phyloP scores from a whole-genome alignment of 2,329 filamentous ascomycete species.

The Microsporum audouinii region DNA sequence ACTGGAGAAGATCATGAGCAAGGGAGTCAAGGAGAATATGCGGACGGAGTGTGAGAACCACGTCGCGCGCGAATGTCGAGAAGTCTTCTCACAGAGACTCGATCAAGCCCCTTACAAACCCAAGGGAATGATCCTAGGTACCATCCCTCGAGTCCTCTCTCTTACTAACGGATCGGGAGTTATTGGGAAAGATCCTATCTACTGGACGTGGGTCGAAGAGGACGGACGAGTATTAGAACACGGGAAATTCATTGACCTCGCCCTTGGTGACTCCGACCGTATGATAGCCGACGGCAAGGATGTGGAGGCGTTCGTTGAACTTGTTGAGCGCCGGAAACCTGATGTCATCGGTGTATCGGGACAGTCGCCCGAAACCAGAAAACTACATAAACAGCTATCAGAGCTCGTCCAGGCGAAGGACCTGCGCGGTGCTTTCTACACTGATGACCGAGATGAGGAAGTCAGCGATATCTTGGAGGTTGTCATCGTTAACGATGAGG shows the following conservation, averaged over 20 bases:
- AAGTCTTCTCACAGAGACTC: conserved; percentile 77
- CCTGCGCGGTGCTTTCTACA: conserved; percentile 68
- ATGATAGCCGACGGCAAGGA: conserved; percentile 52
- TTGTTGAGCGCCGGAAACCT: conserved; percentile 68
- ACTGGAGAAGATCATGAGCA: conserved; percentile 71
- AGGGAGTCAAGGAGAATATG: conserved; percentile 88
- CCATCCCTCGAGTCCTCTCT: conserved; percentile 72
- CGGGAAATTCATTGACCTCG: conserved; percentile 72
- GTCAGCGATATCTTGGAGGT: conserved; percentile 73
- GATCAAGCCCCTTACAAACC: conserved; percentile 96
- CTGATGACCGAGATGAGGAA: conserved; percentile 68
- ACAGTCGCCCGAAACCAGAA: conserved; percentile 75
- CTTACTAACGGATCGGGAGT: conserved; percentile 77
- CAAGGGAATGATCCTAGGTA: conserved; percentile 81
- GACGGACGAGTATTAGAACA: conserved; percentile 81
- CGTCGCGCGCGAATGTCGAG: conserved; percentile 74
- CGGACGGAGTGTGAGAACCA: conserved; percentile 90
- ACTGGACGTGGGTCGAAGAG: conserved; percentile 88
- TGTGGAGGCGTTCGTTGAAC: conserved; percentile 60
- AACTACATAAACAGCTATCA: conserved; percentile 69
- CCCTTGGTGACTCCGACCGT: conserved; percentile 54
- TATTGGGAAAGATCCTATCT: conserved; percentile 62
- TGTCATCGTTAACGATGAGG: conserved; percentile 88
- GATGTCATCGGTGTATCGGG: conserved; percentile 87
- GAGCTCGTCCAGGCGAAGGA: conserved; percentile 66